Evolutionary conservation across 768 basidiomycete species (phyloP), one percentile per base, ranked within the genome.

Genomic region (Crassisporium funariophilum): DNA sequence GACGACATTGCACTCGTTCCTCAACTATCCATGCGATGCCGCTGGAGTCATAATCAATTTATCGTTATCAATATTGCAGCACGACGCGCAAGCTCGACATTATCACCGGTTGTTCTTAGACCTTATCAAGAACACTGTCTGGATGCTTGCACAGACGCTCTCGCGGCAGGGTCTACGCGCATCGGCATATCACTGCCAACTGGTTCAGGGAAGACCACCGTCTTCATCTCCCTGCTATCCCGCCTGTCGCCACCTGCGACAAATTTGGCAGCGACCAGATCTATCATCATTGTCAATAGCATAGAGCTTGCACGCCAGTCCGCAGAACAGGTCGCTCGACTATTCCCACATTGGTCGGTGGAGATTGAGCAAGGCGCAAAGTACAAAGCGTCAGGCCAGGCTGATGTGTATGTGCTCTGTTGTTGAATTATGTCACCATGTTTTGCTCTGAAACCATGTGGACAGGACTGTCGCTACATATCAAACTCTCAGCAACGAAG

Each of bases 341-440:
- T 89, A 23, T 83, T 84, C 58, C 88, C 92, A 1, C 66, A 80
- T 4, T 86, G 88, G 82, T 75, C 67, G 9, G 85, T 98, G 2
- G 95, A 98, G 67, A 88, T 98, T 40, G 95, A 98, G 65, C 95
- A 98, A 66, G 92, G 91, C 3, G 55, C 61, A 13, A 84, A 79
- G 57, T 77, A 92, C 53, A 76, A 70, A 35, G 92, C 93, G 3
- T 81, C 82, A 21, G 95, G 95, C 5, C 44, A 59, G 19, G 93
- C 95, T 31, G 91, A 98, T 61, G 80, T 97, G 89, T 95, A 67
- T 59, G 86, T 64, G 8, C 4, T 33, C 29, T 46, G 19, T 38
- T 8, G 9, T 40, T 41, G n/a, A n/a, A n/a, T n/a, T n/a, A n/a
- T 36, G 33, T 9, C 7, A 11, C 35, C 19, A 20, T 20, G 15